A percentile compares a stretch with the other conserved stretches of the same genome.
phyloP scores from a whole-genome alignment of 1,139 yeast genomes.

The Pichia sp. region DNA sequence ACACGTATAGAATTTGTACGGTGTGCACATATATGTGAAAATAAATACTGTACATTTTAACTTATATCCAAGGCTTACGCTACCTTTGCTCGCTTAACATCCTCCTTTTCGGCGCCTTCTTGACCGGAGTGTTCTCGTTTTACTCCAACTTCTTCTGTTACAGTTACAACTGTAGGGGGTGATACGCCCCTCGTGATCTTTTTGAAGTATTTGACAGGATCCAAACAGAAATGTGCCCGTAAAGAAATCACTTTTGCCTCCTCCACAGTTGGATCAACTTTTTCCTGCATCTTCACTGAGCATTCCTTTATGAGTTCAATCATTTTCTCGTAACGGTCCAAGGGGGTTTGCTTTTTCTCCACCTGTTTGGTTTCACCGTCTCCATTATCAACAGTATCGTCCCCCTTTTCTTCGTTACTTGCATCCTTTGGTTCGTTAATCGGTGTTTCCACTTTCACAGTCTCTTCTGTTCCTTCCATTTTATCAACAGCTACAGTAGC shows the following conservation, averaged over 20 bases:
- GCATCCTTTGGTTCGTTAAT: not conserved
- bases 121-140: conserved; percentile 5
- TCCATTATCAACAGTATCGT: not conserved
- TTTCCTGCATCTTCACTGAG: conserved; percentile 35
- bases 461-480: not conserved
- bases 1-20: not conserved
- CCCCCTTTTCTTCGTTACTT: not conserved
- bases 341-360: conserved; percentile 16
- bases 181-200: conserved; percentile 14
- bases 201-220: conserved; percentile 41
- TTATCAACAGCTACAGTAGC: conserved; percentile 3
- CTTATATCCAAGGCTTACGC: conserved; percentile 8
- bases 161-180: not conserved
- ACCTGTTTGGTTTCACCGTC: conserved; percentile 3
- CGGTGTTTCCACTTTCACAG: not conserved
- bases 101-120: not conserved
- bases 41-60: conserved; percentile 1
- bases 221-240: conserved; percentile 58
- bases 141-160: not conserved
- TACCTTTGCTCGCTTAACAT: conserved; percentile 13
- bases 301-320: conserved; percentile 48
- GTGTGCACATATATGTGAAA: not conserved
- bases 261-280: conserved; percentile 48
- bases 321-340: conserved; percentile 41
- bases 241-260: conserved; percentile 60